These are phyloP conservation scores for Ophiosphaerella herpotricha DNA, from an alignment of 2,329 filamentous ascomycete species.

Conservation along the genomic window DNA sequence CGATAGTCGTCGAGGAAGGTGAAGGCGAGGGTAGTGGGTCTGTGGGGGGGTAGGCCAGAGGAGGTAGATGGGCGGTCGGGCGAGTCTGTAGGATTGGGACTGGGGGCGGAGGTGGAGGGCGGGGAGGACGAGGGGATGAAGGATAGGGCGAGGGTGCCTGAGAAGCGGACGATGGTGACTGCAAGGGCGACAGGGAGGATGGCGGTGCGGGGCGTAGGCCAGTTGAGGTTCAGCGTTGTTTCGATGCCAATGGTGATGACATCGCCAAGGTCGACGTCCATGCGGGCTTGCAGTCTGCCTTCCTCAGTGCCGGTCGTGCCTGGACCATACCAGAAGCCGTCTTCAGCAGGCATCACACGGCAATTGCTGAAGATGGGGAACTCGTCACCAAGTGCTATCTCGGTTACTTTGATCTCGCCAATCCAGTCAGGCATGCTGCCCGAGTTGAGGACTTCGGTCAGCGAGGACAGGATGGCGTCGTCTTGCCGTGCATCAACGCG, in stretches of 20 bases:
- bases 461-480: slow-evolving; percentile 82
- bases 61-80: slow-evolving; percentile 45
- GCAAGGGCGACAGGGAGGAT: slow-evolving; percentile 89
- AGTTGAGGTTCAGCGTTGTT: slow-evolving; percentile 92
- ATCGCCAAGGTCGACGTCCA: slow-evolving; percentile 97
- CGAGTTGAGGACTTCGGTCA: slow-evolving; percentile 88
- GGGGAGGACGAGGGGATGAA: slow-evolving; percentile 72
- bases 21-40: slow-evolving; percentile 87
- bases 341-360: slow-evolving; percentile 87
- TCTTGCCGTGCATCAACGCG: slow-evolving; percentile 90
- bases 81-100: slow-evolving; percentile 47
- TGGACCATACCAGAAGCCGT: slow-evolving; percentile 59
- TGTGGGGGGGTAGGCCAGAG: slow-evolving; percentile 29
- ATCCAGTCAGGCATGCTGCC: slow-evolving; percentile 85
- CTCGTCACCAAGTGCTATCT: slow-evolving; percentile 92
- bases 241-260: slow-evolving; percentile 94
- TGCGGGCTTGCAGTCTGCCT: slow-evolving; percentile 83
- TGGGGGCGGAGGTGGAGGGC: slow-evolving; percentile 30
- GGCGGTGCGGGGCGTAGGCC: slow-evolving; percentile 85
- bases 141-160: slow-evolving; percentile 88
- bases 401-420: slow-evolving; percentile 90
- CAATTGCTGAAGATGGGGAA: slow-evolving; percentile 99
- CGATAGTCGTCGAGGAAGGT: slow-evolving; percentile 90
- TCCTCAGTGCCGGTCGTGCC: slow-evolving; percentile 62
- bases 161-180: slow-evolving; percentile 91